Evolutionary conservation across 2,329 filamentous ascomycete genomes (phyloP).

Genomic region (Rachicladosporium sp.): DNA sequence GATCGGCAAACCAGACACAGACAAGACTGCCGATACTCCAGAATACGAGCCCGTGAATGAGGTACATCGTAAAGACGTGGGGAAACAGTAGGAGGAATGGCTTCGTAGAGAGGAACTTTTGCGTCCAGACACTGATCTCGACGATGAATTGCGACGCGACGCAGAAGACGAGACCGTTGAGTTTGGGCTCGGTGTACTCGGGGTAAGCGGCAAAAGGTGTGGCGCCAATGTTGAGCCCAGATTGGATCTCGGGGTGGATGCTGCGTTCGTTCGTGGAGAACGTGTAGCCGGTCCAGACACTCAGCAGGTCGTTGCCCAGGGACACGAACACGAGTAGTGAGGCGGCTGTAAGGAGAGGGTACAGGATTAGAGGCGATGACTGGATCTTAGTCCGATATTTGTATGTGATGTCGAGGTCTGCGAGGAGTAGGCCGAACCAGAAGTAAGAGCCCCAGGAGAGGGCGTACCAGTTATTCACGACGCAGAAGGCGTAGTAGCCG

Average conservation of each 20-base stretch:
- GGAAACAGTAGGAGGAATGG: constrained; percentile 33
- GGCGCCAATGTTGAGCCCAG: constrained; percentile 25
- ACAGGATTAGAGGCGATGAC: constrained; percentile 24
- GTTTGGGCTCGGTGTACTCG: constrained; percentile 31
- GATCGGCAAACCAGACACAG: constrained; percentile 23
- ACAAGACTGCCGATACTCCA: constrained; percentile 30
- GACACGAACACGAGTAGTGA: constrained; percentile 26
- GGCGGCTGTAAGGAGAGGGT: constrained; percentile 23
- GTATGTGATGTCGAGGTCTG: constrained; percentile 36
- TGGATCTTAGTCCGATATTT: constrained; percentile 31
- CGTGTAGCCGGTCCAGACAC: constrained; percentile 24
- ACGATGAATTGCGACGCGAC: constrained; percentile 22
- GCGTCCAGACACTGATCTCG: constrained; percentile 25
- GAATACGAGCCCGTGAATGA: constrained; percentile 37
- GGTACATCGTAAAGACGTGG: constrained; percentile 39
- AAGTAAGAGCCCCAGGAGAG: constrained; percentile 35
- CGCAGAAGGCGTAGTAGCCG: constrained; percentile 31
- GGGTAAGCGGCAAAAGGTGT: constrained; percentile 28
- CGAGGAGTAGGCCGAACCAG: constrained; percentile 32
- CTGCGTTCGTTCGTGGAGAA: constrained; percentile 26
- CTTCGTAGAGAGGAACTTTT: constrained; percentile 30
- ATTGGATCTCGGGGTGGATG: constrained; percentile 30
- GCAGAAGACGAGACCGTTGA: constrained; percentile 32
- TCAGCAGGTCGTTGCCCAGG: constrained; percentile 25
- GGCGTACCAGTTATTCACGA: constrained; percentile 36